Evolutionary conservation across 768 basidiomycete species (phyloP), one percentile per base, ranked within the genome.

Genomic region (Trametes punicea): DNA sequence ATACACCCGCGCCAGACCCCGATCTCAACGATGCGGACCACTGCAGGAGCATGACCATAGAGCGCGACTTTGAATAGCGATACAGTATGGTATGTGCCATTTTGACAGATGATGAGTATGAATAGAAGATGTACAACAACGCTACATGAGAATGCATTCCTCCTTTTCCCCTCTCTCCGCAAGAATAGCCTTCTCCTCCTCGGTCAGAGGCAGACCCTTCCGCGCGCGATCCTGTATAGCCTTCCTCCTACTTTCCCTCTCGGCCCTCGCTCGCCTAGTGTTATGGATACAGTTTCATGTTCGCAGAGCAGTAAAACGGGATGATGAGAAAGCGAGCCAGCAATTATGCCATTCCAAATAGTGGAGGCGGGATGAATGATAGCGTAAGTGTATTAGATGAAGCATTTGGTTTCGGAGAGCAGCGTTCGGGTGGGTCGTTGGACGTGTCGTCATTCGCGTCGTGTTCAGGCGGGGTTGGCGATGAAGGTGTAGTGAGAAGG

Each of bases 181-280:
- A 29, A 88, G 68, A 15, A 82, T 73, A 16, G 69, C 69, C 70
- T 83, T 85, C 77, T 89, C 87, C 51, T 82, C 81, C 52, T 84
- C 84, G 23, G 74, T 83, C 61, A 88, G 62, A 40, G 86, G 69
- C 70, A 90, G 83, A 61, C 90, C 90, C 72, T 87, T 92, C 78
- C 78, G 79, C 5, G 83, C 87, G 36, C 90, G 81, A 55, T 79
- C 84, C 66, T 80, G 74, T 82, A 92, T 82, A 2, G 85, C 88
- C 69, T 79, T 83, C 57, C 81, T 68, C 65, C 77, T 76, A 62
- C 88, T 90, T 65, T 84, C 84, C 65, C 80, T 77, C 71, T 93
- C 90, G 11, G 83, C 84, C 71, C 75, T 84, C 38, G 88, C 87
- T 20, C 88, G 87, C 62, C 88, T 90, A 66, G 30, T 7, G 64